These are phyloP conservation scores for Bothriochloa decipiens DNA, from an alignment of 176 grass and related monocot species.

Conservation along the genomic window DNA sequence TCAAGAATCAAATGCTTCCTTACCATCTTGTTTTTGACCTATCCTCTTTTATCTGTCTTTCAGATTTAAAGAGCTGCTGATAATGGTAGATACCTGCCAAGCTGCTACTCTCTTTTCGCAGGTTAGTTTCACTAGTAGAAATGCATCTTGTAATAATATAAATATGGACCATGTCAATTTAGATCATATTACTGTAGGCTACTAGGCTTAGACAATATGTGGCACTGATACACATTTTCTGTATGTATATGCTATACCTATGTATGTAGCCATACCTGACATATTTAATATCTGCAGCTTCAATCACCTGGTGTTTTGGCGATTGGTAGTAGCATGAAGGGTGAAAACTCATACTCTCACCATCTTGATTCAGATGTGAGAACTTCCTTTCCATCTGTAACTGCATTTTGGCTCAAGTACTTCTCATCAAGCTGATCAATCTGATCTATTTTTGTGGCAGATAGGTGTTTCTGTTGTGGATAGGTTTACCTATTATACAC, in stretches of 20 bases:
- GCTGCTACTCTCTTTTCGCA: conserved; percentile 97
- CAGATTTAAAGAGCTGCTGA: conserved; percentile 96
- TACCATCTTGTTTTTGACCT: conserved; percentile 18
- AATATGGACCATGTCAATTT: background rate
- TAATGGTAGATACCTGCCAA: conserved; percentile 99
- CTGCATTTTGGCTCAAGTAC: conserved; percentile 18
- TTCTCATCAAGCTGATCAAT: conserved; percentile 22
- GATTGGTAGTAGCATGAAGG: conserved; percentile 97
- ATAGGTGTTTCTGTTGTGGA: conserved; percentile 99
- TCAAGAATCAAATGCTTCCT: conserved; percentile 7
- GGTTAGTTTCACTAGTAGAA: conserved; percentile 49
- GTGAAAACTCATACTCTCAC: conserved; percentile 99
- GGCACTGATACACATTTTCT: background rate
- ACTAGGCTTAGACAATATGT: conserved; percentile 11
- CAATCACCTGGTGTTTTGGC: conserved; percentile 94
- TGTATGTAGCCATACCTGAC: conserved; percentile 19
- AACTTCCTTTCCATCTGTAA: conserved; percentile 32
- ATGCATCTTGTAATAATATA: background rate
- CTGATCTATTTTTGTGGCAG: conserved; percentile 54
- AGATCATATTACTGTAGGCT: background rate
- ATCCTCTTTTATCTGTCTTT: conserved; percentile 35
- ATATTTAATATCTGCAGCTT: conserved; percentile 60
- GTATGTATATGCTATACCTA: conserved; percentile 12
- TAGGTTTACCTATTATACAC: conserved; percentile 97
- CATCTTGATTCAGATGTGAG: conserved; percentile 98